Percentiles rank a stretch among this genome's conserved stretches.
phyloP scores from a whole-genome alignment of 2,329 filamentous ascomycete species.

The Colletotrichum sp. region DNA sequence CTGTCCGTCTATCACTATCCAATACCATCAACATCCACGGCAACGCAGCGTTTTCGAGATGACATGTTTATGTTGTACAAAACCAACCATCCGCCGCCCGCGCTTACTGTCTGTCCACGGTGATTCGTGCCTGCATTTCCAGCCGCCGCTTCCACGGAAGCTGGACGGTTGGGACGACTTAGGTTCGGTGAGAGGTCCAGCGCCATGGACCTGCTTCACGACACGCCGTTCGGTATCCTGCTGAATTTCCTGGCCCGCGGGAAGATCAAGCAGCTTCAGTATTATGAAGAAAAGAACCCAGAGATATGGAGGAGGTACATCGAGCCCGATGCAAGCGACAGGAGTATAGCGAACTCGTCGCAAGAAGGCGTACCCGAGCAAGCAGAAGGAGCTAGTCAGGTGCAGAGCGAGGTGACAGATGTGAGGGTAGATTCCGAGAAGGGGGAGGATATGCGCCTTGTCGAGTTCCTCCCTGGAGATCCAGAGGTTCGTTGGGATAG shows the following conservation, averaged over 20 bases:
- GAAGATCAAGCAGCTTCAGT: not conserved
- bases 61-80: not conserved
- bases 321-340: not conserved
- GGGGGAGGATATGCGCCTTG: not conserved
- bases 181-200: not conserved
- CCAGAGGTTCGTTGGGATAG: not conserved
- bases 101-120: not conserved
- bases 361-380: not conserved
- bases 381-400: not conserved
- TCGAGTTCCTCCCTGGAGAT: conserved; percentile 1
- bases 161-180: not conserved
- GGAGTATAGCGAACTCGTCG: not conserved
- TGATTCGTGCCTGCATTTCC: not conserved
- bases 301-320: not conserved
- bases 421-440: not conserved
- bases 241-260: not conserved
- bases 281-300: not conserved
- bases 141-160: not conserved
- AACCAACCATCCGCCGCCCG: not conserved
- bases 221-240: conserved; percentile 1
- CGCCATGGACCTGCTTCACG: not conserved
- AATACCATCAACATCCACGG: not conserved
- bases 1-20: not conserved
- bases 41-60: not conserved
- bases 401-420: not conserved